Evolutionary conservation across 805 yeast genomes (phyloP), one percentile per base, ranked within the genome.

Genomic region (Candida nonsorbophila): DNA sequence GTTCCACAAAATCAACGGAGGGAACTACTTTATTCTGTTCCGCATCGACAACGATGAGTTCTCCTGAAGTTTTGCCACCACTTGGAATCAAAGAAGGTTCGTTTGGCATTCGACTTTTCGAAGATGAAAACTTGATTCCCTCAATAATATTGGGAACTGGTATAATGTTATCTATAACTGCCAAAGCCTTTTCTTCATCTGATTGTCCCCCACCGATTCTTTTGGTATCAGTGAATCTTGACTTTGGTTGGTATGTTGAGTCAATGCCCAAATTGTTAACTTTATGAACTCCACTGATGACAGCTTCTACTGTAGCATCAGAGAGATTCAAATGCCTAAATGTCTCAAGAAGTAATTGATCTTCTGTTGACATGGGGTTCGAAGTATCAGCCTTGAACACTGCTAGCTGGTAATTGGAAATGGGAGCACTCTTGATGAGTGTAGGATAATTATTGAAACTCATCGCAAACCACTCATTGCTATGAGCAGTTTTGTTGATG

Each of bases 401-500:
- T 8, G 50, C 46, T 39, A 53, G 27, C 32, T 71, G 77, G 56
- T 80, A 86, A 28, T 71, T 65, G 0, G 95, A 80, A 2, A 71
- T 45, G 0, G 94, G 90, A 0, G 96, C 92, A 6, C 85, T 73
- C 32, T 76, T 74, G 6, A 90, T 86, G 27, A 90, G 55, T 0
- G 94, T 78, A 0, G 96, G 96, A 49, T 80, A 90, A 41, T 77
- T 69, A 14, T 57, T 51, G 41, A 78, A 82, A 14, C 94, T 82
- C 73, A 90, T 67, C 4, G 95, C 96, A 61, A 73, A 84, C 95
- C 95, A 88, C 39, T 62, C 64, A 1, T 81, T 67, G 3, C 81
- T 79, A 17, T 61, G 63, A 0, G 87, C 75, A 17, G 77, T 68
- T 34, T 77, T 84, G 20, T 90, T 65, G 42, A 78, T 78, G 7